A percentile compares a stretch with the other conserved stretches of the same genome.
phyloP scores from a whole-genome alignment of 371 early-diverging fungal genomes.

The Rhizopus microsporus region DNA sequence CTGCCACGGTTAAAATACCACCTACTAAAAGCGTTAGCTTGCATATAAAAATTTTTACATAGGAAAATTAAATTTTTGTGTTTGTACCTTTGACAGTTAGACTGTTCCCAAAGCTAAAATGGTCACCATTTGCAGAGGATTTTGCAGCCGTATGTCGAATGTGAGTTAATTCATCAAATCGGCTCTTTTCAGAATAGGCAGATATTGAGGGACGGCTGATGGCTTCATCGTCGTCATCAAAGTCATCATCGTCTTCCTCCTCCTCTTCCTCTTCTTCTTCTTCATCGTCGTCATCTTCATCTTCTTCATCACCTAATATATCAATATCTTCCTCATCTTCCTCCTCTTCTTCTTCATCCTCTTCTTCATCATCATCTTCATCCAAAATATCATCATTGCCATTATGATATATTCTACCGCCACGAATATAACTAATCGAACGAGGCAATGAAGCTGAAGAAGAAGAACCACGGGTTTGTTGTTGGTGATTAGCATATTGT shows the following conservation, averaged over 20 bases:
- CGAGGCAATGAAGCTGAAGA: constrained; percentile 4
- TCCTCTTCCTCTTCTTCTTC: constrained; percentile 54
- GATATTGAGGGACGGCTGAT: constrained; percentile 20
- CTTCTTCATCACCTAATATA: constrained; percentile 36
- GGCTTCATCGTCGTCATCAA: constrained; percentile 11
- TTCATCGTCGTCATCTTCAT: constrained; percentile 55
- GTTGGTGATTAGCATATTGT: constrained; percentile 80
- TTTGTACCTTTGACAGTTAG: constrained; percentile 71
- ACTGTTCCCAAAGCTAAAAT: constrained; percentile 67
- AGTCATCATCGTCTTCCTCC: constrained; percentile 27
- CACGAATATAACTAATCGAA: constrained; percentile 2
- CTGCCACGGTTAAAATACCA: constrained; percentile 82
- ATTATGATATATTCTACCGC: constrained; percentile 15
- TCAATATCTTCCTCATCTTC: constrained; percentile 57
- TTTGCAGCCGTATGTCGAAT: constrained; percentile 24
- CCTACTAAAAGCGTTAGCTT: constrained; percentile 35
- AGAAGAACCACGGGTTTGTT: constrained; percentile 43
- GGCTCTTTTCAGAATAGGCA: constrained; percentile 21
- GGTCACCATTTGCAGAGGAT: constrained; percentile 20
- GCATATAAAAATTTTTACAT: constrained; percentile 46
- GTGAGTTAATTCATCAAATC: constrained; percentile 31
- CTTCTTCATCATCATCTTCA: constrained; percentile 32
- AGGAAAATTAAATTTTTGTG: constrained; percentile 18
- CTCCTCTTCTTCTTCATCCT: constrained; percentile 37
- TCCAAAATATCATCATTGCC: constrained; percentile 22